A percentile compares a stretch with the other conserved stretches of the same genome.
These are phyloP conservation scores for Isoetes taiwanensis DNA, from an alignment of 75 land plant genomes.

Conservation along the genomic window DNA sequence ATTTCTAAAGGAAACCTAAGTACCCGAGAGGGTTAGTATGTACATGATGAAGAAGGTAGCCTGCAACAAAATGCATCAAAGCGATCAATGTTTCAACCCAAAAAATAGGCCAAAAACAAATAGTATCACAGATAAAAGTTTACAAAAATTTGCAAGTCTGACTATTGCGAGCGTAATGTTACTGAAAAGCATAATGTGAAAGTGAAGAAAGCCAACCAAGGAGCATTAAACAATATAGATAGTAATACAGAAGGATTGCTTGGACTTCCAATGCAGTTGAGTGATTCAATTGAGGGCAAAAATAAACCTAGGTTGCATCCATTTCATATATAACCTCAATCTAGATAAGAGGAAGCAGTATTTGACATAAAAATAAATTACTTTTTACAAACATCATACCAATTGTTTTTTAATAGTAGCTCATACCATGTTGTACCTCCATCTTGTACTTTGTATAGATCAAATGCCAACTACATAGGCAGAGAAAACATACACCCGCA, in stretches of 20 bases:
- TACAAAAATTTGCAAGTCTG: not conserved
- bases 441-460: too few species aligned
- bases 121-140: too few species aligned
- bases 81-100: too few species aligned
- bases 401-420: too few species aligned
- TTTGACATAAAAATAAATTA: conserved; percentile 64
- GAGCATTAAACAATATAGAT: conserved; percentile 74
- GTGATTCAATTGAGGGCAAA: conserved; percentile 42
- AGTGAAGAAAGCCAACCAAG: conserved; percentile 20
- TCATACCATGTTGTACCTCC: too few species aligned
- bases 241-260: conserved; percentile 56
- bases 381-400: too few species aligned
- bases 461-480: too few species aligned
- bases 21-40: conserved; percentile 89
- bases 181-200: too few species aligned
- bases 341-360: conserved; percentile 68
- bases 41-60: conserved; percentile 79
- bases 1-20: conserved; percentile 61
- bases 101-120: too few species aligned
- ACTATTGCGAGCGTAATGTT: conserved; percentile 26
- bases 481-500: too few species aligned
- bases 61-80: conserved; percentile 31
- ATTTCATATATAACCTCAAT: too few species aligned
- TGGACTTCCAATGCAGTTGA: conserved; percentile 41
- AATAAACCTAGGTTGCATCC: too few species aligned